Evolutionary conservation across 2,329 filamentous ascomycete species (phyloP), one percentile per base, ranked within the genome.

Genomic region (Talaromyces sp.): DNA sequence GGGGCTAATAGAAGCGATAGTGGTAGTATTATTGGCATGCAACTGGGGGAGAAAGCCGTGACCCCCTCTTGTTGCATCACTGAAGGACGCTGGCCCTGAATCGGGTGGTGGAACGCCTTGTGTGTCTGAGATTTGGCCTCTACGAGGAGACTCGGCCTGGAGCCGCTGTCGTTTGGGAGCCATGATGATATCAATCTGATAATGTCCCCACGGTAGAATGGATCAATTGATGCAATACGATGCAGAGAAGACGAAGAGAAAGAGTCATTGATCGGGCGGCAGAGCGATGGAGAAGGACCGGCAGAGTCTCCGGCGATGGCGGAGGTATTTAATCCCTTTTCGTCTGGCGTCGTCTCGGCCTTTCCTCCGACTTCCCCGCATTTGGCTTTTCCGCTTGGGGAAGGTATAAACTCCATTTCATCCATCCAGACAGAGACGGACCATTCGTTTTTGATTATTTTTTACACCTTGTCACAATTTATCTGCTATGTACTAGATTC

Each of bases 281-380:
- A 25, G 31, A 47, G 58, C 58, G 58, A 60, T 31, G 58, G 45
- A 25, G 22, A 15, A 43, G 31, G 25, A 10, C 40, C 38, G 58
- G 58, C 15, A 31, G 58, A 60, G 22, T 60, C 34, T 60, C 58
- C 31, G 31, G 31, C 31, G n/a, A 36, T 38, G 53, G 36, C 2
- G 2, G 7, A 11, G 25, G 38, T 22, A 36, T 58, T 58, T 58
- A 19, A 43, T 59, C 38, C 29, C n/a, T 58, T 40, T 51, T 22
- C 13, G 7, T 8, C 34, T 36, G 8, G 40, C 40, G 17, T 10
- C 6, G 6, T 2, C n/a, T 63, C 61, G 61, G 61, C 29, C 36
- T 29, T 63, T 40, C 19, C 49, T 43, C 61, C 61, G 49, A 56
- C 25, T 63, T 51, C 61, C 49, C 61, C 61, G 61, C 61, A 36